Evolutionary conservation across 1,139 yeast genomes (phyloP).

Genomic region (Sporopachydermia cereana): DNA sequence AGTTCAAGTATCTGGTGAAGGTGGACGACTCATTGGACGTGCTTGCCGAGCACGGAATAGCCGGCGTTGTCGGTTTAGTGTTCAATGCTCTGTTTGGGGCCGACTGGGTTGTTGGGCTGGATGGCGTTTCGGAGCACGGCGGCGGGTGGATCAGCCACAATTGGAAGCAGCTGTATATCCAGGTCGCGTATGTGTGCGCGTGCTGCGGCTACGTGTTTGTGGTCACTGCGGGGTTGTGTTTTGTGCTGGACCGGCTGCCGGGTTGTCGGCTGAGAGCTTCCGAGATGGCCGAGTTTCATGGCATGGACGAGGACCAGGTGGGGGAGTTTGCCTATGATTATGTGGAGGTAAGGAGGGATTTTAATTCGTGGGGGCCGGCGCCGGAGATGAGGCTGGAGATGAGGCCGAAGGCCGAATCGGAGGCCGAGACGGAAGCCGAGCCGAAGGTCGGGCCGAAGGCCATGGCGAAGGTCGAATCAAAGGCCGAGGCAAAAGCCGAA

Average conservation of each 20-base stretch:
- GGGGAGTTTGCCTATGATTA: slow-evolving; percentile 98
- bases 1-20: slow-evolving; percentile 64
- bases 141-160: slow-evolving; percentile 94
- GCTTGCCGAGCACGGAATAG: slow-evolving; percentile 96
- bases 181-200: slow-evolving; percentile 72
- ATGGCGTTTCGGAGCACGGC: slow-evolving; percentile 63
- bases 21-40: slow-evolving; percentile 94
- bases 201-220: slow-evolving; percentile 64
- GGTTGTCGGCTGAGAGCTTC: slow-evolving; percentile 70
- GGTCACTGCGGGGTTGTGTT: slow-evolving; percentile 68
- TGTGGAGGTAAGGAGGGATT: slow-evolving; percentile 92
- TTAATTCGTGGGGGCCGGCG: no score
- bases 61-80: slow-evolving; percentile 80
- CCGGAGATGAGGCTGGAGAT: no score
- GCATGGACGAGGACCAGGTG: slow-evolving; percentile 93
- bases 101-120: slow-evolving; percentile 81
- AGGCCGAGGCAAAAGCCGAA: no score
- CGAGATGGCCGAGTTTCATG: slow-evolving; percentile 77
- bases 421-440: no score
- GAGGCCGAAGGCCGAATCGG: no score
- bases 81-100: slow-evolving; percentile 87
- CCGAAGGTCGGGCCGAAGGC: no score
- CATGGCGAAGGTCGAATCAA: no score
- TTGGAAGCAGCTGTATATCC: slow-evolving; percentile 85
- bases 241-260: slow-evolving; percentile 66